Percentiles rank a stretch among this genome's conserved stretches.
Evolutionary conservation across 1,284 basidiomycete genomes (phyloP).

Genomic region (Cystobasidium pallidum): DNA sequence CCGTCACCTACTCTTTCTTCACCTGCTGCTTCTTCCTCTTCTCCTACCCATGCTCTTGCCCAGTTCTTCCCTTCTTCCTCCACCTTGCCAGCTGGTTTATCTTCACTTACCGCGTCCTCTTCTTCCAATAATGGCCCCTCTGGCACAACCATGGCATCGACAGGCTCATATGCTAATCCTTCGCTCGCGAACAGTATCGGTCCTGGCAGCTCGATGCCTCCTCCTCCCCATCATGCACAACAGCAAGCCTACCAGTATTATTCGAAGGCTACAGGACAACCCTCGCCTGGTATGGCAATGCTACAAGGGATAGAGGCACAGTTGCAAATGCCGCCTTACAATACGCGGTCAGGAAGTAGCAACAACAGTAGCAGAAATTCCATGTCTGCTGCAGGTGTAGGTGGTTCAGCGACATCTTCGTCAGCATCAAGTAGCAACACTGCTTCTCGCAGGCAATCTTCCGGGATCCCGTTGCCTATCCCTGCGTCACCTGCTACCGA

Average conservation of each 20-base stretch:
- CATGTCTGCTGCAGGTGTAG: background rate
- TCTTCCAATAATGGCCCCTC: background rate
- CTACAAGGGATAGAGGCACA: slow-evolving; percentile 43
- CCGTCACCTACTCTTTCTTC: slow-evolving; percentile 37
- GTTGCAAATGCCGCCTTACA: slow-evolving; percentile 33
- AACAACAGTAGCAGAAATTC: slow-evolving; percentile 23
- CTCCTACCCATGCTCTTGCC: slow-evolving; percentile 37
- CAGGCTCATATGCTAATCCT: slow-evolving; percentile 10
- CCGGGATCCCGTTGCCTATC: slow-evolving; percentile 8
- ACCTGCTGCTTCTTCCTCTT: slow-evolving; percentile 19
- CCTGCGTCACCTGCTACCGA: background rate
- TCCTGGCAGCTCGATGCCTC: slow-evolving; percentile 1
- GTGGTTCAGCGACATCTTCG: too few relatives aligned
- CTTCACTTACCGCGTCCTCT: slow-evolving; percentile 2
- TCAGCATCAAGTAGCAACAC: background rate
- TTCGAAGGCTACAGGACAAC: background rate
- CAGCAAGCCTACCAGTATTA: background rate
- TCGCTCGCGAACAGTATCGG: slow-evolving; percentile 11
- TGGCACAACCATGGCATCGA: background rate
- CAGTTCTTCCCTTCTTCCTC: slow-evolving; percentile 38
- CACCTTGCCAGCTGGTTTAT: slow-evolving; percentile 24
- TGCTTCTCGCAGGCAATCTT: slow-evolving; percentile 1
- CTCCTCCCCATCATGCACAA: slow-evolving; percentile 1
- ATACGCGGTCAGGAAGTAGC: slow-evolving; percentile 19
- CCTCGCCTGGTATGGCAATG: slow-evolving; percentile 21